These are phyloP conservation scores for Colletotrichum simmondsii DNA, from an alignment of 2,329 filamentous ascomycete species.

Conservation along the genomic window DNA sequence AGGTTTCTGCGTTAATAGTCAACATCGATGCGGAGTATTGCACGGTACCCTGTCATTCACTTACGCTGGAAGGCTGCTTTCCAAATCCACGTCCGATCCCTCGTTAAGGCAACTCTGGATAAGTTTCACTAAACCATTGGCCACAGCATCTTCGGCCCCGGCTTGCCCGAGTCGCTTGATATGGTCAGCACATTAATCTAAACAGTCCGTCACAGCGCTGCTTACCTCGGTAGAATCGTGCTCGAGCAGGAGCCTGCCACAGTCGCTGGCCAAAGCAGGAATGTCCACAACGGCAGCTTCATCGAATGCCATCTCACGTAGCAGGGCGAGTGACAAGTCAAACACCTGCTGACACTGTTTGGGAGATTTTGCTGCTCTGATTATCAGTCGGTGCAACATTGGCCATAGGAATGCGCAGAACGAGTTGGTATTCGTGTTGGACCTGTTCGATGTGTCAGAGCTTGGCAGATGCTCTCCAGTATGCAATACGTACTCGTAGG, in stretches of 20 bases:
- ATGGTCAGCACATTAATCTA: constrained; percentile 28
- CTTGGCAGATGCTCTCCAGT: constrained; percentile 26
- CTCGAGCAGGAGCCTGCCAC: constrained; percentile 47
- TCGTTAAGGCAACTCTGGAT: constrained; percentile 42
- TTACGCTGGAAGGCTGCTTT: constrained; percentile 40
- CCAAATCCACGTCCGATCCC: constrained; percentile 4
- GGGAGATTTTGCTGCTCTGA: constrained; percentile 44
- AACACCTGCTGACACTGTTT: constrained; percentile 58
- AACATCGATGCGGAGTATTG: background rate
- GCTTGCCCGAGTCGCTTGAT: constrained; percentile 41
- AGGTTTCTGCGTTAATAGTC: constrained; percentile 38
- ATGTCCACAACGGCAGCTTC: constrained; percentile 33
- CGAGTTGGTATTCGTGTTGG: constrained; percentile 45
- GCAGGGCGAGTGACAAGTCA: constrained; percentile 50
- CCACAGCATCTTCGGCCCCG: constrained; percentile 44
- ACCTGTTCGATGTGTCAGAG: constrained; percentile 34
- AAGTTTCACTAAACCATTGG: constrained; percentile 49
- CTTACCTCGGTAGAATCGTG: constrained; percentile 54
- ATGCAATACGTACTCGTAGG: constrained; percentile 28
- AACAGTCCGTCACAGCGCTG: background rate
- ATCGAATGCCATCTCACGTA: constrained; percentile 45
- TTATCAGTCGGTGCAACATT: constrained; percentile 49
- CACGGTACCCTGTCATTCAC: background rate
- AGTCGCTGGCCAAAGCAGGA: constrained; percentile 41
- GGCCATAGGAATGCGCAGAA: constrained; percentile 62